Evolutionary conservation across 805 yeast genomes (phyloP), one percentile per base, ranked within the genome.

Genomic region (Yarrowia porcina): DNA sequence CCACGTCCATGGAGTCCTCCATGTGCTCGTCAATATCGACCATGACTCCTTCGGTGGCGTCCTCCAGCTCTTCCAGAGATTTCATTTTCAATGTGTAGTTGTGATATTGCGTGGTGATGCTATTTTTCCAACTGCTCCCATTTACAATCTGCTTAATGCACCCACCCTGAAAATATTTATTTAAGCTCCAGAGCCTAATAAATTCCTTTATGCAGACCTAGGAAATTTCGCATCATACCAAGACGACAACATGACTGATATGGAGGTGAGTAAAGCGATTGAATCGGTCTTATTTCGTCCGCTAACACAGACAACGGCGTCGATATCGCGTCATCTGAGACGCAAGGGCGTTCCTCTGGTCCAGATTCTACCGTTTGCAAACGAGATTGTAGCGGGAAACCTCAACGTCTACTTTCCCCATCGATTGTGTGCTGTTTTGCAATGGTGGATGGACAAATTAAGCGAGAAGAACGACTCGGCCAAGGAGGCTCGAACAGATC

Each of bases 361-460:
- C 1, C 63, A 63, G 11, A 62, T 73, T 7, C 59, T 66, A 1
- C 30, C 45, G 4, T 50, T 68, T 30, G 75, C 74, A 3, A 28
- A 33, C 8, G 56, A 61, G 2, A 32, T 72, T 9, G 41, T 69
- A 0, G 61, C 65, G 25, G 71, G 68, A 3, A 15, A 61, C 4
- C 47, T 59, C 2, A 32, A 63, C 4, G 65, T 72, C 3, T 64
- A 52, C 35, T 66, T 74, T 7, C 77, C 77, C 0, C 61, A 69
- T 8, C 67, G 67, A 21, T 67, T 70, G 15, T 61, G 65, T 4
- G 73, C 72, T 9, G 49, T 74, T 7, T 61, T 73, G 27, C 75
- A 74, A 44, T 74, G 77, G 77, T 64, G 69, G 63, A 66, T 74
- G 45, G 73, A 71, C 52, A 66, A 66, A 54, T 28, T 71, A 12